Evolutionary conservation across 306 rosid species (phyloP).

Genomic region (Acacia melanoxylon): DNA sequence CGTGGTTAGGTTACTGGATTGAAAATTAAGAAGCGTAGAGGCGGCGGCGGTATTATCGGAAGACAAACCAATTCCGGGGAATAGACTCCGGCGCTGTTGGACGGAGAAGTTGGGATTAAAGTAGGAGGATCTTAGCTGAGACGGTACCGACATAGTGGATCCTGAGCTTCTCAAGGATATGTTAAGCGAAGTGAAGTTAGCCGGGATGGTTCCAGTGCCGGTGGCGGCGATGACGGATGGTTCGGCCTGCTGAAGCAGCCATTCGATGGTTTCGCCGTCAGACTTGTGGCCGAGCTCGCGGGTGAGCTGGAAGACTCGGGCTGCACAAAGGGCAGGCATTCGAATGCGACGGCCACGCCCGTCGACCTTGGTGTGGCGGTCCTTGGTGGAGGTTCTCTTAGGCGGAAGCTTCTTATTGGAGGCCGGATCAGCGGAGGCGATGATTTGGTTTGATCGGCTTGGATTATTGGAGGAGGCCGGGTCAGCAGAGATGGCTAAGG

Average conservation of each 20-base stretch:
- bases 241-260: constrained; percentile 89
- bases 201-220: constrained; percentile 92
- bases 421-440: constrained; percentile 28
- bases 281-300: constrained; percentile 75
- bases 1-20: constrained; percentile 44
- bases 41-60: constrained; percentile 45
- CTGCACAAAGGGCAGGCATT: constrained; percentile 92
- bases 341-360: constrained; percentile 90
- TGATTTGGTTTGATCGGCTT: constrained; percentile 21
- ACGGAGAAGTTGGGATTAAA: constrained; percentile 76
- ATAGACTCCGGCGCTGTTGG: constrained; percentile 44
- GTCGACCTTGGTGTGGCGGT: constrained; percentile 86
- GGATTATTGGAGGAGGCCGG: constrained; percentile 32
- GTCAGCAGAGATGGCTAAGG: constrained; percentile 55
- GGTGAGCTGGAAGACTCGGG: constrained; percentile 81
- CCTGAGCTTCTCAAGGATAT: constrained; percentile 87
- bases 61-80: constrained; percentile 59
- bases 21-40: constrained; percentile 65
- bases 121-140: constrained; percentile 74
- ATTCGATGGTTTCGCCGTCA: constrained; percentile 74
- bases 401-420: constrained; percentile 68
- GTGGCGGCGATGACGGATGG: constrained; percentile 91
- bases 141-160: constrained; percentile 80
- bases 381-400: constrained; percentile 75
- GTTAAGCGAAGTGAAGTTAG: constrained; percentile 77